A percentile compares a stretch with the other conserved stretches of the same genome.
Conservation (phyloP, 371 early-diverging fungal genomes). For the Apophysomyces elegans region DNA sequence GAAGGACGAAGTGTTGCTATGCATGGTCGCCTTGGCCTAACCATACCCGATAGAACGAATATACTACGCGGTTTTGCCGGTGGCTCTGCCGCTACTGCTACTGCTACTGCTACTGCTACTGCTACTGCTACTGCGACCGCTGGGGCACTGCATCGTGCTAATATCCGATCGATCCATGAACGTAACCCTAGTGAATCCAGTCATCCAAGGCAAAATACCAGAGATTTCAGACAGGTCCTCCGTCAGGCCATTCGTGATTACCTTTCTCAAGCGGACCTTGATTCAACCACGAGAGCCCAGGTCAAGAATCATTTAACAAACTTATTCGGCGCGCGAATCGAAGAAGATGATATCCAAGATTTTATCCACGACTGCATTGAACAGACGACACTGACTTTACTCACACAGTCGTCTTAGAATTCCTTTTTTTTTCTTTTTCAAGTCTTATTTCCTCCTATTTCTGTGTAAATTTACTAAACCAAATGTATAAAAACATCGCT, state of each 20-base stretch:
- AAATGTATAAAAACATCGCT: background rate
- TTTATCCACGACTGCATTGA: slow-evolving; percentile 34
- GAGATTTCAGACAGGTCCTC: slow-evolving; percentile 10
- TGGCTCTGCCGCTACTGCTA: background rate
- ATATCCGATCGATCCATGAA: background rate
- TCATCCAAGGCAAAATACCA: slow-evolving; percentile 7
- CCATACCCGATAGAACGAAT: slow-evolving; percentile 22
- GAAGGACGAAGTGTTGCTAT: slow-evolving; percentile 31
- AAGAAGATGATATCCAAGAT: slow-evolving; percentile 24
- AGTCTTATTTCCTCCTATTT: slow-evolving; percentile 1
- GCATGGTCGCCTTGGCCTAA: slow-evolving; percentile 31
- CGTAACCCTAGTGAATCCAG: slow-evolving; percentile 6
- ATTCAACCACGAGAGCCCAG: slow-evolving; percentile 38
- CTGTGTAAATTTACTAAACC: slow-evolving; percentile 14
- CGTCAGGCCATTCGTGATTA: slow-evolving; percentile 29
- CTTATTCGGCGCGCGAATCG: slow-evolving; percentile 27
- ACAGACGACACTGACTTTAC: slow-evolving; percentile 29
- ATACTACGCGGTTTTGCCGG: slow-evolving; percentile 2
- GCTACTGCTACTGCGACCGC: background rate
- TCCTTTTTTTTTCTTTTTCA: background rate
- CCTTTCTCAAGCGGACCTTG: slow-evolving; percentile 34
- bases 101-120: no score
- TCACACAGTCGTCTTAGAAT: slow-evolving; percentile 10
- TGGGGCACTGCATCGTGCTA: background rate
- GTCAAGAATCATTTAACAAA: slow-evolving; percentile 37